Percentiles rank a stretch among this genome's conserved stretches.
Conservation (phyloP, 2,329 filamentous ascomycete species). For the Alternaria sp. region DNA sequence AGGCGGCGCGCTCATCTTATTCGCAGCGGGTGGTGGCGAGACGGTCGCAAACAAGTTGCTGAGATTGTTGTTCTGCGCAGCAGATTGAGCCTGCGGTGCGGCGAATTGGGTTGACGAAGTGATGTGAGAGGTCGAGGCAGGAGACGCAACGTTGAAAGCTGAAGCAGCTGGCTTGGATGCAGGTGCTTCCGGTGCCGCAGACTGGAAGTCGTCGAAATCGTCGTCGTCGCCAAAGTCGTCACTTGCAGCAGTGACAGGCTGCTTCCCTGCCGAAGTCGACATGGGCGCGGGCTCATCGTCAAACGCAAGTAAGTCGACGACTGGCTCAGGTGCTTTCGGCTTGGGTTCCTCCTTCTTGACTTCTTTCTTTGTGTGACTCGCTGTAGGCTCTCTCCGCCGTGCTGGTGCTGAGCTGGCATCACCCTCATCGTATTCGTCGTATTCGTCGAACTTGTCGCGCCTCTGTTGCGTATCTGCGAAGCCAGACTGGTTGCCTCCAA, state of each 20-base stretch:
- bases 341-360: conserved; percentile 75
- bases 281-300: conserved; percentile 72
- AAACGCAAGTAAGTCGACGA: conserved; percentile 91
- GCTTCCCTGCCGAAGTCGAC: conserved; percentile 53
- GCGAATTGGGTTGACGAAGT: conserved; percentile 74
- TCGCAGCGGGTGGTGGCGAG: conserved; percentile 68
- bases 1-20: conserved; percentile 60
- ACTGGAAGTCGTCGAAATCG: conserved; percentile 98
- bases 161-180: conserved; percentile 50
- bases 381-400: conserved; percentile 57
- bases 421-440: conserved; percentile 92
- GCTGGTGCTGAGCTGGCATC: conserved; percentile 58
- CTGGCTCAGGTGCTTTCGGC: conserved; percentile 74
- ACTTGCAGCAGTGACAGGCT: conserved; percentile 48
- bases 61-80: conserved; percentile 78
- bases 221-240: conserved; percentile 70
- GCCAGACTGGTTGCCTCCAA: conserved; percentile 73
- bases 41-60: conserved; percentile 83
- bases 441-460: conserved; percentile 88
- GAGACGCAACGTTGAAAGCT: conserved; percentile 53
- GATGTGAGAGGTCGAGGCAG: conserved; percentile 53
- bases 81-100: conserved; percentile 84
- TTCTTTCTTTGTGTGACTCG: conserved; percentile 47
- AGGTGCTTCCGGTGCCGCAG: conserved; percentile 64
- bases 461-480: conserved; percentile 70